Conservation (phyloP, 208 protist genomes). For the Porcisia deanei region DNA sequence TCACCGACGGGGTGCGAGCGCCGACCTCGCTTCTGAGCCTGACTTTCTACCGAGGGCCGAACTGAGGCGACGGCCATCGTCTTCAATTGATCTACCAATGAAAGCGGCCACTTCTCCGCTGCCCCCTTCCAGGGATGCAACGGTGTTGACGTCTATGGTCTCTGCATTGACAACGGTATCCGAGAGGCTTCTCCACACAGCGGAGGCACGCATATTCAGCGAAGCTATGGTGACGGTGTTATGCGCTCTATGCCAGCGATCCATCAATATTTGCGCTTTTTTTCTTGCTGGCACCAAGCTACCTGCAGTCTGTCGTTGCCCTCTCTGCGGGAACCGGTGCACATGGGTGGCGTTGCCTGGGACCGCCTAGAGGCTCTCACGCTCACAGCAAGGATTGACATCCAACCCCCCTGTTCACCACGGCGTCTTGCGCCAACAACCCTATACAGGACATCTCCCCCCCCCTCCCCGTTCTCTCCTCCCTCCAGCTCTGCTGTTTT, state of each 20-base stretch:
- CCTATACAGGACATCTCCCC: neutral
- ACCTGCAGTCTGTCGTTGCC: constrained; percentile 6
- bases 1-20: neutral
- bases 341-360: neutral
- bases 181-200: neutral
- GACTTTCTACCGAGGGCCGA: neutral
- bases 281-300: neutral
- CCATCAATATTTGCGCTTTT: constrained; percentile 18
- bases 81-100: neutral
- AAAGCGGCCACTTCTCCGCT: neutral
- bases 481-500: neutral
- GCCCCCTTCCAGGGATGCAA: neutral
- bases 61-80: neutral
- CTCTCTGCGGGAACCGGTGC: constrained; percentile 14
- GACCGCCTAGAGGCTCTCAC: neutral
- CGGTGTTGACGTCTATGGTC: neutral
- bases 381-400: neutral
- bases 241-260: constrained; percentile 16
- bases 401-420: neutral
- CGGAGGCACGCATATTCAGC: neutral
- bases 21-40: neutral
- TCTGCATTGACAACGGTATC: neutral
- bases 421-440: neutral
- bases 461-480: too few relatives aligned
- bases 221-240: constrained; percentile 9